Percentiles rank a stretch among this genome's conserved stretches.
Conservation (phyloP, 2,329 filamentous ascomycete genomes). For the Arthrocladium fulminans region DNA sequence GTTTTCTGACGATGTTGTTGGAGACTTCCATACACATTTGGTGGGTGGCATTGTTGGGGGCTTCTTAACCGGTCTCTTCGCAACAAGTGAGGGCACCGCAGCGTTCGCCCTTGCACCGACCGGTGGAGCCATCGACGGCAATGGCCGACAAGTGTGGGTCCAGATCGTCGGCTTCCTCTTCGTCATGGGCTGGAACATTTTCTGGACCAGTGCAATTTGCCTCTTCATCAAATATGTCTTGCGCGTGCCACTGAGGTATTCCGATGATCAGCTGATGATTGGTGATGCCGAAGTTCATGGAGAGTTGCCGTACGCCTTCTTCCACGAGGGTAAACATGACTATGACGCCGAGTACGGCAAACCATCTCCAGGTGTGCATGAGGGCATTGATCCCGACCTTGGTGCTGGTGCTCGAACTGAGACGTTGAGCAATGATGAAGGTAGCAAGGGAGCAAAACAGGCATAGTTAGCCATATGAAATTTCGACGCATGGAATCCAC, state of each 20-base stretch:
- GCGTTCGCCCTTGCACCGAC: slow-evolving; percentile 39
- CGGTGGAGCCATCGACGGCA: slow-evolving; percentile 44
- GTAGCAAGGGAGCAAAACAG: no score
- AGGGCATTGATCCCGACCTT: slow-evolving; percentile 1
- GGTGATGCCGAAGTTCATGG: slow-evolving; percentile 44
- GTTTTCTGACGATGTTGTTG: slow-evolving; percentile 46
- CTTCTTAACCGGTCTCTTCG: slow-evolving; percentile 39
- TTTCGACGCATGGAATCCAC: no score
- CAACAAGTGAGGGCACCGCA: slow-evolving; percentile 38
- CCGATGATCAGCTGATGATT: slow-evolving; percentile 37
- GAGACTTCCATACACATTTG: slow-evolving; percentile 42
- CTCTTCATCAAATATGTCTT: slow-evolving; percentile 44
- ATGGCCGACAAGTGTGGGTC: slow-evolving; percentile 42
- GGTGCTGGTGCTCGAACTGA: no score
- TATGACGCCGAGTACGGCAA: slow-evolving; percentile 5
- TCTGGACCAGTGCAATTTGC: slow-evolving; percentile 44
- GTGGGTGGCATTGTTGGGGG: slow-evolving; percentile 40
- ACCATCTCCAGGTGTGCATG: not conserved
- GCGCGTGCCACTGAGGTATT: slow-evolving; percentile 41
- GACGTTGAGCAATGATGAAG: no score
- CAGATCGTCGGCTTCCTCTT: slow-evolving; percentile 43
- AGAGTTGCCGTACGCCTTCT: slow-evolving; percentile 35
- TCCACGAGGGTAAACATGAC: slow-evolving; percentile 22
- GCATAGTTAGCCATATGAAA: no score
- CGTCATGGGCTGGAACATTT: slow-evolving; percentile 43